phyloP scores from a whole-genome alignment of 1,284 basidiomycete species.

The Naganishia sp. region DNA sequence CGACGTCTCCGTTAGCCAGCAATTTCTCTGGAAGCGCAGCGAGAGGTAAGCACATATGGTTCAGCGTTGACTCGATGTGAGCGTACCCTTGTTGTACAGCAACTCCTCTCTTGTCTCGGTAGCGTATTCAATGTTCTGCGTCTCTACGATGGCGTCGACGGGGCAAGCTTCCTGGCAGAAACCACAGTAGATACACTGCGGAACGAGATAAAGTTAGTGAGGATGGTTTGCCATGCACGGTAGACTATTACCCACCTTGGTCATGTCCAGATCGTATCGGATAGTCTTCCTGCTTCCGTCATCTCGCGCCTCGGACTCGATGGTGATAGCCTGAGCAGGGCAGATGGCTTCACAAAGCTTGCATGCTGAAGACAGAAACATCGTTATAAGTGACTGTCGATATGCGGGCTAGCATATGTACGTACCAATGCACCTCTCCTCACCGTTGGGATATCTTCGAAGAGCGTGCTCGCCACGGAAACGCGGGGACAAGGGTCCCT shows the following conservation, averaged over 20 bases:
- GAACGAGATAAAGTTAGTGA: background rate
- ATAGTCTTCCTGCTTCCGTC: conserved; percentile 97
- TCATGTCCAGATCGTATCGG: conserved; percentile 96
- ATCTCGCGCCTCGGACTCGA: conserved; percentile 92
- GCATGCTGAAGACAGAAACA: conserved; percentile 67
- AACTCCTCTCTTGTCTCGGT: conserved; percentile 98
- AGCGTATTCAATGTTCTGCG: conserved; percentile 93
- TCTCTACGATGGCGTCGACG: conserved; percentile 99
- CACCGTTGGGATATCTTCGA: conserved; percentile 93
- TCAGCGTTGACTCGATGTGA: conserved; percentile 51
- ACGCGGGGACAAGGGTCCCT: conserved; percentile 93
- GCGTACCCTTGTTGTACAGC: conserved; percentile 82
- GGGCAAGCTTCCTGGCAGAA: conserved; percentile 99
- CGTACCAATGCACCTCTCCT: conserved; percentile 96
- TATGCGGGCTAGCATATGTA: conserved; percentile 19
- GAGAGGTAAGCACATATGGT: background rate
- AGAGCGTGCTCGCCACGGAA: conserved; percentile 99
- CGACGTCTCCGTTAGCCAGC: conserved; percentile 89
- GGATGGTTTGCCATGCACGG: too few relatives aligned
- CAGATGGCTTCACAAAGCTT: conserved; percentile 99
- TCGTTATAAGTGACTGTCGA: background rate
- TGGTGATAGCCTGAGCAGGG: conserved; percentile 98
- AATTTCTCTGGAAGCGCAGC: conserved; percentile 65
- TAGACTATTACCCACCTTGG: conserved; percentile 51
- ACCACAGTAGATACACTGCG: conserved; percentile 89